Percentiles rank a stretch among this genome's conserved stretches.
Conservation (phyloP, 179 eudicot species). For the Vitellaria paradoxa region DNA sequence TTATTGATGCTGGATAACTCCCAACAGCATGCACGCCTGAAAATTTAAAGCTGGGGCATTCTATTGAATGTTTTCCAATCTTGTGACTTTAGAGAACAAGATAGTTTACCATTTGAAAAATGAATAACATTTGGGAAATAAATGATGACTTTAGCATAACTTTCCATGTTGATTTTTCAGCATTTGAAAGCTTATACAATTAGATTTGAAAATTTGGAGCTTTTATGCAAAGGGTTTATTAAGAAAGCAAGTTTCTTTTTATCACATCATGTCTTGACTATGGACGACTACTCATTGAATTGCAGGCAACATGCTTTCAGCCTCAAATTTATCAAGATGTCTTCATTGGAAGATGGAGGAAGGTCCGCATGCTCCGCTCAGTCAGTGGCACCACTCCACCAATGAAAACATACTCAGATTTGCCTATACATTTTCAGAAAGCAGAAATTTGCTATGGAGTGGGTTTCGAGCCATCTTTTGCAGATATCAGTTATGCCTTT, state of each 20-base stretch:
- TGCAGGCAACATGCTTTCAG: constrained; percentile 95
- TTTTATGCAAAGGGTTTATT: neutral
- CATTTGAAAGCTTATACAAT: neutral
- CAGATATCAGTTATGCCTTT: constrained; percentile 95
- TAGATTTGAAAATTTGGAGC: neutral
- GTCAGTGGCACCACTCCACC: constrained; percentile 98
- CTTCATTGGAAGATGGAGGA: constrained; percentile 92
- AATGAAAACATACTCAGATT: constrained; percentile 78
- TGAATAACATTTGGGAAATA: too few relatives aligned
- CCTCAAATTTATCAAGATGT: constrained; percentile 91
- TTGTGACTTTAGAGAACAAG: too few relatives aligned
- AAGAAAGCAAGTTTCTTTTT: neutral
- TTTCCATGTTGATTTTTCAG: neutral
- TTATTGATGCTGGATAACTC: too few relatives aligned
- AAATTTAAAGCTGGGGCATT: too few relatives aligned
- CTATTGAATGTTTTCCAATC: too few relatives aligned
- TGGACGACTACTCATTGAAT: constrained; percentile 10
- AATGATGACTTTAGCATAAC: too few relatives aligned
- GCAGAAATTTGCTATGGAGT: constrained; percentile 90
- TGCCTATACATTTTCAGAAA: constrained; percentile 82
- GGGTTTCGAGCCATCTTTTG: constrained; percentile 89
- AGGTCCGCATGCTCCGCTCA: constrained; percentile 86
- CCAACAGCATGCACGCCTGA: too few relatives aligned
- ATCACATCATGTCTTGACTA: neutral
- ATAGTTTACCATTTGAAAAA: too few relatives aligned